A percentile compares a stretch with the other conserved stretches of the same genome.
phyloP scores from a whole-genome alignment of 148 eudicot species.

The Rheum nobile region DNA sequence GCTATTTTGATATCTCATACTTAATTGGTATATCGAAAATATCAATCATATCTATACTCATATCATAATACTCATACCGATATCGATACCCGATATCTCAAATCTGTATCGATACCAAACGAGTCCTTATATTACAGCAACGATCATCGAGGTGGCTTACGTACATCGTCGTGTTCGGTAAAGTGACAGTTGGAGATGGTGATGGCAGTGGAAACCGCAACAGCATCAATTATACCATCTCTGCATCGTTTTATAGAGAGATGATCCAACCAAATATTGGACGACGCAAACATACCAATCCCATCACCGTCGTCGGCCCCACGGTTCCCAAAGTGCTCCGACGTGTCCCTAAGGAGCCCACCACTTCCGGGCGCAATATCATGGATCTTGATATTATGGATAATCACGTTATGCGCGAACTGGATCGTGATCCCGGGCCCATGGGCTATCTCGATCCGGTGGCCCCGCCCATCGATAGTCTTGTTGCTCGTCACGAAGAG shows the following conservation, averaged over 20 bases:
- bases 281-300: conserved; percentile 36
- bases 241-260: conserved; percentile 44
- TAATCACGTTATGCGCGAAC: conserved; percentile 45
- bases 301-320: conserved; percentile 66
- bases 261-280: conserved; percentile 73
- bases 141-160: conserved; percentile 19
- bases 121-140: too few species aligned
- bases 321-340: conserved; percentile 42
- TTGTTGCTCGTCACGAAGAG: conserved; percentile 47
- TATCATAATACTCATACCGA: too few species aligned
- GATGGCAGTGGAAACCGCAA: conserved; percentile 46
- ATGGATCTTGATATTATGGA: conserved; percentile 49
- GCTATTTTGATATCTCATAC: too few species aligned
- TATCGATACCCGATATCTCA: too few species aligned
- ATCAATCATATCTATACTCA: too few species aligned
- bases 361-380: conserved; percentile 28
- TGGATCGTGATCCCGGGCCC: conserved; percentile 70
- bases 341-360: conserved; percentile 39
- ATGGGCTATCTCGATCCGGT: conserved; percentile 31
- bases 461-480: conserved; percentile 77
- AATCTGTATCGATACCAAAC: too few species aligned
- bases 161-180: conserved; percentile 57
- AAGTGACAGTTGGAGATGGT: conserved; percentile 70
- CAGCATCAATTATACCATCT: conserved; percentile 63
- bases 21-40: too few species aligned